Conservation (phyloP, 169 alveolate genomes). For the Plasmodium berghei region DNA sequence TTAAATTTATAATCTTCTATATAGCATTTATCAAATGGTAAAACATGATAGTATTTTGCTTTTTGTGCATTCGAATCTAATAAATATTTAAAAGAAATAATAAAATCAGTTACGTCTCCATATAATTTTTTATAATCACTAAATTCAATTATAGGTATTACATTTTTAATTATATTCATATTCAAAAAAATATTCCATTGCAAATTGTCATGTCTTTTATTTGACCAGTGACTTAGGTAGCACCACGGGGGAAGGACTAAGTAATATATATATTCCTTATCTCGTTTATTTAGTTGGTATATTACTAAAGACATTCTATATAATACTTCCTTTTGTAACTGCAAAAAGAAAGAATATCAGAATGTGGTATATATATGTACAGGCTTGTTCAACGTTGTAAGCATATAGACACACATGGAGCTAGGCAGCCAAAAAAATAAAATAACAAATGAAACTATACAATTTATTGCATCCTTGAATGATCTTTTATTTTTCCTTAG, state of each 20-base stretch:
- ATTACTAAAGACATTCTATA: slow-evolving; percentile 64
- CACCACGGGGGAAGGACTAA: slow-evolving; percentile 82
- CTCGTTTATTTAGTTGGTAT: slow-evolving; percentile 32
- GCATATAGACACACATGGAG: no score
- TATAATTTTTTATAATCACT: slow-evolving; percentile 17
- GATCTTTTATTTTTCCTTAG: not conserved
- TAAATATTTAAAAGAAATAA: slow-evolving; percentile 20
- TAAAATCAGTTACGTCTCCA: slow-evolving; percentile 20
- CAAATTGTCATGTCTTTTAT: not conserved
- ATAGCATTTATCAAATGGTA: slow-evolving; percentile 28
- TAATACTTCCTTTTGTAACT: slow-evolving; percentile 78
- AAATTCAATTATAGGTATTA: slow-evolving; percentile 69
- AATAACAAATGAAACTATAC: no score
- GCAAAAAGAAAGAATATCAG: not conserved
- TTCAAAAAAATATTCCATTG: slow-evolving; percentile 47
- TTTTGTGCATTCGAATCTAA: not conserved
- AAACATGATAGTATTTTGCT: not conserved
- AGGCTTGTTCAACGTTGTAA: no score
- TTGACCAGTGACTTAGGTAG: slow-evolving; percentile 73
- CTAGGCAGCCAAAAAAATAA: no score
- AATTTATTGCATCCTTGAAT: not conserved
- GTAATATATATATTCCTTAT: slow-evolving; percentile 23
- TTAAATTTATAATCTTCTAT: slow-evolving; percentile 11
- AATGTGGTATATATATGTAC: no score
- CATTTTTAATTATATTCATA: slow-evolving; percentile 27